phyloP scores from a whole-genome alignment of 805 yeast genomes.

The Scheffersomyces stipitis region DNA sequence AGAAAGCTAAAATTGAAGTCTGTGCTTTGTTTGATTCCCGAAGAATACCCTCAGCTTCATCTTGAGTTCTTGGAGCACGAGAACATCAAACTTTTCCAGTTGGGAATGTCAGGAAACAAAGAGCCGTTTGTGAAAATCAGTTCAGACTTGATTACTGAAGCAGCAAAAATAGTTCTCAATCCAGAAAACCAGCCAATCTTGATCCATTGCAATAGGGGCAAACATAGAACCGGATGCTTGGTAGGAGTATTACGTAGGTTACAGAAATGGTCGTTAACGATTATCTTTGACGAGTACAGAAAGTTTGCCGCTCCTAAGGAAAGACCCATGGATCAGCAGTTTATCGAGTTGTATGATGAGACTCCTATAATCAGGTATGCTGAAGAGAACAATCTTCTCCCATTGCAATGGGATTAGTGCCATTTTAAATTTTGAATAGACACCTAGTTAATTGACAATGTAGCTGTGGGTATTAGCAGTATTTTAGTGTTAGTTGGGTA shows the following conservation, averaged over 20 bases:
- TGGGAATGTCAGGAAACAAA: slow-evolving; percentile 93
- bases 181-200: slow-evolving; percentile 89
- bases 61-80: slow-evolving; percentile 58
- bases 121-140: slow-evolving; percentile 84
- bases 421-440: neutral
- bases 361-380: slow-evolving; percentile 59
- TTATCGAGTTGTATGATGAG: slow-evolving; percentile 85
- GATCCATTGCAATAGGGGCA: slow-evolving; percentile 95
- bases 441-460: neutral
- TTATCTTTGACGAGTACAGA: slow-evolving; percentile 94
- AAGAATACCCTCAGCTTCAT: slow-evolving; percentile 83
- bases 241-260: slow-evolving; percentile 88
- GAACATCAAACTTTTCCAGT: slow-evolving; percentile 71
- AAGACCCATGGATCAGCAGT: slow-evolving; percentile 92
- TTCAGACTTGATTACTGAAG: slow-evolving; percentile 68
- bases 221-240: slow-evolving; percentile 94
- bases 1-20: slow-evolving; percentile 63
- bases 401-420: slow-evolving; percentile 60
- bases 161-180: slow-evolving; percentile 75
- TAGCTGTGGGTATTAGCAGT: too few relatives aligned
- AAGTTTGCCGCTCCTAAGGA: slow-evolving; percentile 94
- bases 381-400: slow-evolving; percentile 54
- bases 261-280: slow-evolving; percentile 90
- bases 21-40: slow-evolving; percentile 83
- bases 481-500: too few relatives aligned